Evolutionary conservation across 2,329 filamentous ascomycete genomes (phyloP).

Genomic region (Aspergillus luchuensis): DNA sequence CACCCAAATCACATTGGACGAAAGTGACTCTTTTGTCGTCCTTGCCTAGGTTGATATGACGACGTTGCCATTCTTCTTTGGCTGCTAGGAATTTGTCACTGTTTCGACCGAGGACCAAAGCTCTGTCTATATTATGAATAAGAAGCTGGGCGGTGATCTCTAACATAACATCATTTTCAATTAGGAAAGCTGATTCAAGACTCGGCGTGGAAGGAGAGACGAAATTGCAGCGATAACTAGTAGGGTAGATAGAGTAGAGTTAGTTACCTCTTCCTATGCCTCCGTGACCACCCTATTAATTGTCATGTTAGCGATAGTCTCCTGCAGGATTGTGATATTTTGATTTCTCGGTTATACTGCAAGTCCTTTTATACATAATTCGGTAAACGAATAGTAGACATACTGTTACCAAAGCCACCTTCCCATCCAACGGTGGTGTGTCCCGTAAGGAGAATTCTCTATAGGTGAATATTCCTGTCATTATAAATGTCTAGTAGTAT

Average conservation of each 20-base stretch:
- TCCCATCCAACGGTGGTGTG: background rate
- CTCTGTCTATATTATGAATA: conserved; percentile 30
- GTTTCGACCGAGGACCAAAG: conserved; percentile 33
- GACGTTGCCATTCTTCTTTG: conserved; percentile 26
- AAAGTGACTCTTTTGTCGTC: conserved; percentile 24
- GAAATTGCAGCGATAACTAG: background rate
- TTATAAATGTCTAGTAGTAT: conserved; percentile 8
- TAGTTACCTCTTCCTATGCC: background rate
- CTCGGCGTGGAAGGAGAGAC: background rate
- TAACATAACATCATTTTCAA: conserved; percentile 18
- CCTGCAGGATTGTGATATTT: background rate
- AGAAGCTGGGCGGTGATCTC: conserved; percentile 35
- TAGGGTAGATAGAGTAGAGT: background rate
- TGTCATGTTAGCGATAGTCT: background rate
- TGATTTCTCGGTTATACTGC: background rate
- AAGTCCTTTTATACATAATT: background rate
- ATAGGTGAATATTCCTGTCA: conserved; percentile 32
- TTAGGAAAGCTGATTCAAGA: background rate
- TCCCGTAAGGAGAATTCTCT: conserved; percentile 22
- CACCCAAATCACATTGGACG: conserved; percentile 33
- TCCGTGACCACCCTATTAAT: background rate
- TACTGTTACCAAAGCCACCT: background rate
- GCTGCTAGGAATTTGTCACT: conserved; percentile 26
- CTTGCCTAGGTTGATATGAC: conserved; percentile 21
- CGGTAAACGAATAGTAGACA: background rate